These are phyloP conservation scores for Staphylotrichum tortipilum DNA, from an alignment of 495 filamentous ascomycete genomes.

Conservation along the genomic window DNA sequence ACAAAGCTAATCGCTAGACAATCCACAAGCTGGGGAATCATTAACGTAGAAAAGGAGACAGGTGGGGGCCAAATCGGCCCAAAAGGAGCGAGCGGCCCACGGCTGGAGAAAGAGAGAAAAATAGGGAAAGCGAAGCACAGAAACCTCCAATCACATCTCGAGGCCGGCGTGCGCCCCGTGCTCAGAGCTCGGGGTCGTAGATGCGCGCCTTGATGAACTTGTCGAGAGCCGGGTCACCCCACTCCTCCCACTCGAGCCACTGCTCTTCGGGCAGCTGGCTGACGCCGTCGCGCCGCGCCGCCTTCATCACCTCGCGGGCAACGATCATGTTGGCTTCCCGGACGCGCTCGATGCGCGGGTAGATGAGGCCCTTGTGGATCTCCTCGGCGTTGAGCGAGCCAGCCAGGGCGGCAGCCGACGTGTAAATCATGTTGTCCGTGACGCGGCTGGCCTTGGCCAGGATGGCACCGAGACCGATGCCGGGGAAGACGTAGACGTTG, in stretches of 20 bases:
- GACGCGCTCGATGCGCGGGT: constrained; percentile 88
- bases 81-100: background rate
- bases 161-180: background rate
- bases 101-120: background rate
- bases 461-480: constrained; percentile 90
- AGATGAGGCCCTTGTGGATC: constrained; percentile 72
- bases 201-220: constrained; percentile 71
- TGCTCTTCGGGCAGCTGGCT: constrained; percentile 53
- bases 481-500: constrained; percentile 95
- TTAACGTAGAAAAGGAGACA: constrained; percentile 1
- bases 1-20: background rate
- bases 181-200: constrained; percentile 56
- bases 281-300: constrained; percentile 56
- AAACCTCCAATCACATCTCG: background rate
- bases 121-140: background rate
- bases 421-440: constrained; percentile 94
- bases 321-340: constrained; percentile 83
- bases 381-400: constrained; percentile 72
- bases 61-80: background rate
- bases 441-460: constrained; percentile 80
- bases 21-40: constrained; percentile 10
- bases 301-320: constrained; percentile 85
- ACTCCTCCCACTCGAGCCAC: constrained; percentile 75
- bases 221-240: constrained; percentile 68
- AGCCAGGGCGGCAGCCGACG: constrained; percentile 73